phyloP scores from a whole-genome alignment of 345 rosid genomes.

The Citrus sp. region DNA sequence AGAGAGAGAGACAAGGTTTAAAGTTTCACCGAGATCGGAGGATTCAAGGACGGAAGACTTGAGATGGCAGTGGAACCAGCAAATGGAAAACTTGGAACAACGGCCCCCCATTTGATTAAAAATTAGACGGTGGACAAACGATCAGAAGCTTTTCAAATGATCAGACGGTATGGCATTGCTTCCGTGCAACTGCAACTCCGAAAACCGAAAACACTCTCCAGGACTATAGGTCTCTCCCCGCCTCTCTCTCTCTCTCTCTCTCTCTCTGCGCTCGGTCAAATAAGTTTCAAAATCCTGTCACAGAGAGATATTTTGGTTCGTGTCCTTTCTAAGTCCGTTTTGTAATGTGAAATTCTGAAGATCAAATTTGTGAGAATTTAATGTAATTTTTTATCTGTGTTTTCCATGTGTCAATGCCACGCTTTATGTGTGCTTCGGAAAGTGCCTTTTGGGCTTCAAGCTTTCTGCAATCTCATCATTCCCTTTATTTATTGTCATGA shows the following conservation, averaged over 20 bases:
- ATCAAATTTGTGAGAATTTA: neutral
- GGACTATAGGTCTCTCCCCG: too few species aligned
- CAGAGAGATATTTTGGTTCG: too few species aligned
- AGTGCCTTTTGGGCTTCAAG: neutral
- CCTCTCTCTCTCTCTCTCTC: too few species aligned
- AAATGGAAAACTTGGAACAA: slow-evolving; percentile 65
- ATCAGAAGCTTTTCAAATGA: neutral
- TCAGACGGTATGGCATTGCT: slow-evolving; percentile 21
- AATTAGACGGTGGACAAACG: neutral
- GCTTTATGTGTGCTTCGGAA: neutral
- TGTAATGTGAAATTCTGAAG: neutral
- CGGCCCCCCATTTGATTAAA: slow-evolving; percentile 55
- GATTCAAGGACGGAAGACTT: slow-evolving; percentile 53
- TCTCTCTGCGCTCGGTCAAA: neutral
- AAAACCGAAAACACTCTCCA: neutral
- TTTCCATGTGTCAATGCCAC: neutral
- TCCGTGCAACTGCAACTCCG: neutral
- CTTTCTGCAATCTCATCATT: slow-evolving; percentile 14
- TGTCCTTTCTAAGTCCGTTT: too few species aligned
- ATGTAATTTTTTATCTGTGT: neutral
- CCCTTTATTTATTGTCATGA: neutral
- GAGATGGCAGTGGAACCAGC: slow-evolving; percentile 71
- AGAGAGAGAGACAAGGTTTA: neutral
- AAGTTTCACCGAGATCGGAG: slow-evolving; percentile 66
- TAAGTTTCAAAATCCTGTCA: neutral